Conservation (phyloP, 2,329 filamentous ascomycete species). For the Bipolaris oryzae region DNA sequence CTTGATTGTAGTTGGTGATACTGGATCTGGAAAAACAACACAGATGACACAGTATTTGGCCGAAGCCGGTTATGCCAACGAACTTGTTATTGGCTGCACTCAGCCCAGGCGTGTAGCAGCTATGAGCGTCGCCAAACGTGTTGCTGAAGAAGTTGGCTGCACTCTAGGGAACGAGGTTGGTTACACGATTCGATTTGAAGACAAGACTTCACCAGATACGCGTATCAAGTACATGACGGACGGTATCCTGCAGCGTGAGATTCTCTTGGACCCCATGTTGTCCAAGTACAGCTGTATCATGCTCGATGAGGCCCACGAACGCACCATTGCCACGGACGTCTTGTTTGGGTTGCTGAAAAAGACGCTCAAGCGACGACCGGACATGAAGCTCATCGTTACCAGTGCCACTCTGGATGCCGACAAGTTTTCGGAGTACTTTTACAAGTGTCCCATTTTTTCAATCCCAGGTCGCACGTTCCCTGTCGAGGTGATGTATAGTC, state of each 20-base stretch:
- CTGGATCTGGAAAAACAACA: constrained; percentile 95
- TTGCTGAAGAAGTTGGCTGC: constrained; percentile 95
- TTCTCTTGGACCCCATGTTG: constrained; percentile 93
- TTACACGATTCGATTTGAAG: constrained; percentile 99
- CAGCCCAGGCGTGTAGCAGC: constrained; percentile 96
- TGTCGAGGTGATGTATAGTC: constrained; percentile 93
- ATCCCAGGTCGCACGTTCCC: constrained; percentile 95
- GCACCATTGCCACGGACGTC: constrained; percentile 95
- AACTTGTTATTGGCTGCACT: constrained; percentile 92
- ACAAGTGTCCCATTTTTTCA: constrained; percentile 93
- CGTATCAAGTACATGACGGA: constrained; percentile 99
- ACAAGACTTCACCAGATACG: constrained; percentile 85
- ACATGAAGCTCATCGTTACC: constrained; percentile 99
- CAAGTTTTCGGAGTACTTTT: constrained; percentile 96
- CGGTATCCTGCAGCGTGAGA: constrained; percentile 95
- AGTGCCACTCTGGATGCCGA: constrained; percentile 97
- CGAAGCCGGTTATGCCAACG: constrained; percentile 85
- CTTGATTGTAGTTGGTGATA: constrained; percentile 95
- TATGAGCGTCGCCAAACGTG: constrained; percentile 98
- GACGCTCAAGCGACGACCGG: constrained; percentile 77
- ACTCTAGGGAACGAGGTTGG: constrained; percentile 91
- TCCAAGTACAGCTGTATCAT: constrained; percentile 96
- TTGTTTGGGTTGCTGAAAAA: constrained; percentile 96
- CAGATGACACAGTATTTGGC: constrained; percentile 95
- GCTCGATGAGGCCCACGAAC: constrained; percentile 96